Conservation (phyloP, 257 asterid species). For the Primulina tabacum region DNA sequence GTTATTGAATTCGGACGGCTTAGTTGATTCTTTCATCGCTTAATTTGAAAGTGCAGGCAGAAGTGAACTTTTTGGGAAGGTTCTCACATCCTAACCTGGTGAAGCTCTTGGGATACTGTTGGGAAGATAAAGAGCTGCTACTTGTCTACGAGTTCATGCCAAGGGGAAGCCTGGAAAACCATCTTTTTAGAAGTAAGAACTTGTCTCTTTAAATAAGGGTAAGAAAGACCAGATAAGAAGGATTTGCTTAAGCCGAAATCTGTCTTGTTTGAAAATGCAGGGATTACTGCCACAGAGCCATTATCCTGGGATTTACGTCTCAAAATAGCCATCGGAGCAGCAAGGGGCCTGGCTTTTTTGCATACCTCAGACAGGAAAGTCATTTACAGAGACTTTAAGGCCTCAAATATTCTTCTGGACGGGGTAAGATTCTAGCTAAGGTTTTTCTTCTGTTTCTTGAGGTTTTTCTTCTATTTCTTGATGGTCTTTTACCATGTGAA, state of each 20-base stretch:
- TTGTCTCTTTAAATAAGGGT: slow-evolving; percentile 12
- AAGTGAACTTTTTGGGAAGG: slow-evolving; percentile 56
- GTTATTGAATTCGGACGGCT: background rate
- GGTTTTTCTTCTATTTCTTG: slow-evolving; percentile 1
- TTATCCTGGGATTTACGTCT: slow-evolving; percentile 55
- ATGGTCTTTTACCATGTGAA: background rate
- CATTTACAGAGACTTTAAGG: slow-evolving; percentile 57
- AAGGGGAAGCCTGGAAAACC: slow-evolving; percentile 62
- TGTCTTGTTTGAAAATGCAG: slow-evolving; percentile 30
- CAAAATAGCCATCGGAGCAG: slow-evolving; percentile 57
- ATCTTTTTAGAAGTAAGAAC: slow-evolving; percentile 54
- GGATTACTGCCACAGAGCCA: slow-evolving; percentile 31
- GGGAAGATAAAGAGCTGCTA: slow-evolving; percentile 51
- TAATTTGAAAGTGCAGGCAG: slow-evolving; percentile 36
- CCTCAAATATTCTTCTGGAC: slow-evolving; percentile 62
- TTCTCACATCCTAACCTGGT: slow-evolving; percentile 60
- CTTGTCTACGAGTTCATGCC: slow-evolving; percentile 58
- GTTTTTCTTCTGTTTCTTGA: background rate
- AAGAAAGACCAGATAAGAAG: background rate
- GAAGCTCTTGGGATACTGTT: slow-evolving; percentile 59
- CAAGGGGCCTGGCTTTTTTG: slow-evolving; percentile 49
- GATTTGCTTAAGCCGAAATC: slow-evolving; percentile 7
- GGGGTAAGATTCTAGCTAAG: slow-evolving; percentile 37
- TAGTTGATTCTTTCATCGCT: background rate
- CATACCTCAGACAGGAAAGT: slow-evolving; percentile 44